Evolutionary conservation across 345 rosid species (phyloP).

Genomic region (Ricinus communis): DNA sequence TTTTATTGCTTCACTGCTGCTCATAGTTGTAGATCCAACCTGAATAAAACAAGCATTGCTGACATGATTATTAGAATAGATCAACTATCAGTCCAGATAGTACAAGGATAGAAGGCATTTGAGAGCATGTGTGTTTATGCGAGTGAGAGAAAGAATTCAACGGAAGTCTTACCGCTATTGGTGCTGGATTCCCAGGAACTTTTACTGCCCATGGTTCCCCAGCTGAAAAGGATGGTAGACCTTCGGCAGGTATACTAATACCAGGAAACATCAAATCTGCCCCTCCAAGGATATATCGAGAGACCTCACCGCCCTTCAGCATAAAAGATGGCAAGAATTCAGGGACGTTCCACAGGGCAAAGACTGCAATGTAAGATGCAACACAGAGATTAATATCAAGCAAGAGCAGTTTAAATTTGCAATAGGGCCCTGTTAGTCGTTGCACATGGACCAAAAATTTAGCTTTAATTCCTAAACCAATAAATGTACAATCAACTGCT

Average conservation of each 20-base stretch:
- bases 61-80: background rate
- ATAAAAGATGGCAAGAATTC: constrained; percentile 72
- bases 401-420: background rate
- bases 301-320: constrained; percentile 91
- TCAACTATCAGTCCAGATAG: background rate
- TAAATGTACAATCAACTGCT: background rate
- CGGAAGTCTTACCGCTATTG: constrained; percentile 68
- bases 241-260: constrained; percentile 63
- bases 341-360: constrained; percentile 89
- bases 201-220: constrained; percentile 91
- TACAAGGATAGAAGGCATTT: background rate
- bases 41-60: constrained; percentile 23
- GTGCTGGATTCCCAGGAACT: constrained; percentile 91
- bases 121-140: background rate
- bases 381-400: background rate
- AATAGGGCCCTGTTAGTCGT: background rate
- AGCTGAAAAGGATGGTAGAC: constrained; percentile 61
- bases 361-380: constrained; percentile 46
- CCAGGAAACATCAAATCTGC: constrained; percentile 99
- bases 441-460: too few species aligned
- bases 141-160: background rate
- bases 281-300: constrained; percentile 83
- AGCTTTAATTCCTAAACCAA: background rate
- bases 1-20: constrained; percentile 68
- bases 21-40: constrained; percentile 93